Base-by-base conservation (phyloP, 257 asterid genomes). In the Catharanthus roseus region DNA sequence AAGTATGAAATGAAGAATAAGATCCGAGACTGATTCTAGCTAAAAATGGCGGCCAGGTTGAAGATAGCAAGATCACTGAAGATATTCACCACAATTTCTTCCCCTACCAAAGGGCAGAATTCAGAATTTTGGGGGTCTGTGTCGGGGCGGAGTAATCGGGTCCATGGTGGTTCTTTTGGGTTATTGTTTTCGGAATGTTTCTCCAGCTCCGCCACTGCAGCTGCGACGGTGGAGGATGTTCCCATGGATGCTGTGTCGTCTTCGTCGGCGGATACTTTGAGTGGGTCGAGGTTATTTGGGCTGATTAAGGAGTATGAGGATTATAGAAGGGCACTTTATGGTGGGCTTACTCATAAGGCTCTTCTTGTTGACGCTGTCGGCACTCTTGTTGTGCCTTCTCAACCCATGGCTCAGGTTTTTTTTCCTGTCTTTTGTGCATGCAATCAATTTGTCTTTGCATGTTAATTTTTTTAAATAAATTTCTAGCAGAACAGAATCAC, bases 321-420 rank as follows among this genome's bases (percentile, higher is more conserved):
- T 72, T 95, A 95, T 26, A 78, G 99, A 71, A 86, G 97, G 85
- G 87, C 77, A 61, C 80, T 95, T 72, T 95, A 86, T 60, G 96
- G 93, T 13, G 97, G 99, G 45, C 82, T 95, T 53, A 95, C 99
- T 75, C 96, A 95, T 72, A 91, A 85, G 77, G 97, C 99, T 69
- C 81, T 95, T 31, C 89, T 95, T 42, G 99, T 95, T 72, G 99
- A 95, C 74, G 99, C 96, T 13, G 99, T 88, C 38, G 99, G 99
- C 49, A 95, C 99, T 57, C 97, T 95, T 44, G 85, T 95, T 75
- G 77, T 84, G 71, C 99, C 97, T 2, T 89, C 99, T 68, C 99
- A 95, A 75, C 99, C 97, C 56, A 91, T 87, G 99, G 99, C 99
- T 33, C 97, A 95, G 99, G 97, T 91, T 67, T 28, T 75, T 11